These are phyloP conservation scores for Rutstroemia sydowiana DNA, from an alignment of 2,329 filamentous ascomycete genomes.

Conservation along the genomic window DNA sequence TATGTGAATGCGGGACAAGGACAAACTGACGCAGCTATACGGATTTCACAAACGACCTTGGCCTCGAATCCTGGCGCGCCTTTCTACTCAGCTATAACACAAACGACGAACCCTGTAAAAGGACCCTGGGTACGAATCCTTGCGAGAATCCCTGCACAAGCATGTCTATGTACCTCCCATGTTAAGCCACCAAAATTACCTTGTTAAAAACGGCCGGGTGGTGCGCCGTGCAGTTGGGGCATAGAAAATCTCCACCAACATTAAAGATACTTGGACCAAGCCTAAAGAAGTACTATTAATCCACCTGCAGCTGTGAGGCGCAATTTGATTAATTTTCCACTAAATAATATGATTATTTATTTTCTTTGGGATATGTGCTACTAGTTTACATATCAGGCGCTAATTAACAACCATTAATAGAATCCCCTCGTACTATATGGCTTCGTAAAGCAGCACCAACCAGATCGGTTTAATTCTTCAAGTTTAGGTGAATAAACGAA, in stretches of 20 bases:
- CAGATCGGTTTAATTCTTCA: constrained; percentile 13
- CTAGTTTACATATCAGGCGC: constrained; percentile 9
- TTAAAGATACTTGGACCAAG: constrained; percentile 8
- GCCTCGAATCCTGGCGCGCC: constrained; percentile 18
- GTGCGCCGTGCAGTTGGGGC: constrained; percentile 8
- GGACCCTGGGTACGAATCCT: constrained; percentile 1
- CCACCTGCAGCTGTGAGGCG: constrained; percentile 7
- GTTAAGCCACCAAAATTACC: constrained; percentile 6
- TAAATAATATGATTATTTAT: constrained; percentile 6
- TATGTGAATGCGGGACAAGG: constrained; percentile 23
- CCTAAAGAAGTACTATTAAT: constrained; percentile 5
- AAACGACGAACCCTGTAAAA: constrained; percentile 11
- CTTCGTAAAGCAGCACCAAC: constrained; percentile 17
- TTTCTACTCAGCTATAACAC: constrained; percentile 18
- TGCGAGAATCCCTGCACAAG: constrained; percentile 8
- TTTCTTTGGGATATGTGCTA: constrained; percentile 10
- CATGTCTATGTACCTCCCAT: constrained; percentile 3
- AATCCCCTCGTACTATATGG: constrained; percentile 6
- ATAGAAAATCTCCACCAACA: constrained; percentile 1
- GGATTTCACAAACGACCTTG: constrained; percentile 19
- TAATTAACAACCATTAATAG: constrained; percentile 26
- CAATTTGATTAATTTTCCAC: neutral
- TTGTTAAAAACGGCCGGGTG: constrained; percentile 12
- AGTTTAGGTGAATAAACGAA: no score
- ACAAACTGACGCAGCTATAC: constrained; percentile 19